These are phyloP conservation scores for Usnea hakonensis DNA, from an alignment of 495 filamentous ascomycete genomes.

Conservation along the genomic window DNA sequence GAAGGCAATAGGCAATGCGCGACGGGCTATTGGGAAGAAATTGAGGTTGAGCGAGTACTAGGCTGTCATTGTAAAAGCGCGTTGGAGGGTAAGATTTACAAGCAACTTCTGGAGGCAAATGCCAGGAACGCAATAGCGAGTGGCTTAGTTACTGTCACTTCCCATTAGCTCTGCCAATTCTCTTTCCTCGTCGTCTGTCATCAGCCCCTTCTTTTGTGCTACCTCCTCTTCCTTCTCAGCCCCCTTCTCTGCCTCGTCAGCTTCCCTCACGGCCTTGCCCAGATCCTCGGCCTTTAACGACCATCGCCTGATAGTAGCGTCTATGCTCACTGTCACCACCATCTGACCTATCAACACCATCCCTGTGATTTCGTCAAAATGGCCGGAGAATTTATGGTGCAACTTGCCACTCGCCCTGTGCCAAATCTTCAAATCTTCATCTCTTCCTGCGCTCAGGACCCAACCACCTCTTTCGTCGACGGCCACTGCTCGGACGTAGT, in stretches of 20 bases:
- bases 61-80: not conserved
- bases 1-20: slow-evolving; percentile 33
- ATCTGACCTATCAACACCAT: slow-evolving; percentile 54
- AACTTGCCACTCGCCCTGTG: slow-evolving; percentile 66
- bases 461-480: slow-evolving; percentile 63
- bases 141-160: slow-evolving; percentile 6
- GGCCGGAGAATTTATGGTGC: slow-evolving; percentile 69
- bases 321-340: slow-evolving; percentile 49
- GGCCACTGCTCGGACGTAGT: slow-evolving; percentile 79
- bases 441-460: slow-evolving; percentile 83
- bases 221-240: slow-evolving; percentile 24
- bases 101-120: not conserved
- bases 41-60: slow-evolving; percentile 68
- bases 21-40: slow-evolving; percentile 72
- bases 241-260: slow-evolving; percentile 39
- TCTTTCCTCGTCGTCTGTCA: slow-evolving; percentile 24
- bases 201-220: not conserved
- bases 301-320: slow-evolving; percentile 83
- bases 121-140: not conserved
- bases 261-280: slow-evolving; percentile 47
- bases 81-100: not conserved
- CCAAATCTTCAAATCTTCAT: slow-evolving; percentile 91
- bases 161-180: slow-evolving; percentile 25
- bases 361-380: slow-evolving; percentile 88
- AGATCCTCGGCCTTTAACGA: slow-evolving; percentile 57